These are phyloP conservation scores for Cordyceps militaris DNA, from an alignment of 2,329 filamentous ascomycete genomes.

Conservation along the genomic window DNA sequence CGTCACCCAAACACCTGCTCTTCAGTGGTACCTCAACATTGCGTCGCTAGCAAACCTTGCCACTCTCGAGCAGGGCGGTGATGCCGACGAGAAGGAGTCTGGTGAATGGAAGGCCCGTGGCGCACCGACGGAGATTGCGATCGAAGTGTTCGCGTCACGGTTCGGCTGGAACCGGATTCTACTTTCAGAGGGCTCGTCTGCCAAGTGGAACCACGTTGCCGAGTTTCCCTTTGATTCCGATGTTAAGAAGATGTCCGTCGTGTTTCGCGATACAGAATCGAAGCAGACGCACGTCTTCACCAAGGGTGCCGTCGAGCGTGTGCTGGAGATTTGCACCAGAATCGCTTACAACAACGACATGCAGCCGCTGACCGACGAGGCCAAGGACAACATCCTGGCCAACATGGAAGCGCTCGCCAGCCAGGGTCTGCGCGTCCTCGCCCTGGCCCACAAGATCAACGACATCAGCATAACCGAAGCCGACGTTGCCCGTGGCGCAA, in stretches of 20 bases:
- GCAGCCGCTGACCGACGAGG: constrained; percentile 27
- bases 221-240: constrained; percentile 53
- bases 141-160: constrained; percentile 50
- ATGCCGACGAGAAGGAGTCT: constrained; percentile 18
- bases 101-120: constrained; percentile 36
- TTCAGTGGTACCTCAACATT: constrained; percentile 48
- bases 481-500: constrained; percentile 21
- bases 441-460: constrained; percentile 40
- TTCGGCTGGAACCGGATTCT: constrained; percentile 37
- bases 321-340: constrained; percentile 51
- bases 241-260: constrained; percentile 52
- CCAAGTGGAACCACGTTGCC: constrained; percentile 33
- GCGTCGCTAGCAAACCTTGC: constrained; percentile 56
- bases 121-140: constrained; percentile 49
- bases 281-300: constrained; percentile 40
- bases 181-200: constrained; percentile 18
- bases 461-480: constrained; percentile 18
- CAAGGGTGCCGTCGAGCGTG: constrained; percentile 59
- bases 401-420: constrained; percentile 62
- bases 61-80: constrained; percentile 41
- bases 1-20: constrained; percentile 24
- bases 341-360: constrained; percentile 34
- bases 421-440: constrained; percentile 59
- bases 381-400: constrained; percentile 45
- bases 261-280: constrained; percentile 32